These are phyloP conservation scores for Paramecium sonneborni DNA, from an alignment of 73 alveolate species.

Conservation along the genomic window DNA sequence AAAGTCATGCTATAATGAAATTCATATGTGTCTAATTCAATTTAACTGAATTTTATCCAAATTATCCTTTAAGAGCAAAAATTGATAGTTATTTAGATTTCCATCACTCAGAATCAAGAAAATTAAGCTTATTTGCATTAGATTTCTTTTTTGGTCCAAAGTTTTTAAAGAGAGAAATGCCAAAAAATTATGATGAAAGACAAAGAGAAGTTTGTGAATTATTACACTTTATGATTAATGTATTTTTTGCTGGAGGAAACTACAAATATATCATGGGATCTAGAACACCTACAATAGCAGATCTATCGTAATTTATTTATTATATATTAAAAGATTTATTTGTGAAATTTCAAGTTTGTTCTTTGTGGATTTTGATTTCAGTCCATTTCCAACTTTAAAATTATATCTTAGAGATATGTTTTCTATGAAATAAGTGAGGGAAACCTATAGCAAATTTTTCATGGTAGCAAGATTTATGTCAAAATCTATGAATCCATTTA, in stretches of 20 bases:
- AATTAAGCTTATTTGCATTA: not conserved
- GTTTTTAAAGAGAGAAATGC: not conserved
- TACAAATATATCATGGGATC: not conserved
- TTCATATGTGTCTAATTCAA: not conserved
- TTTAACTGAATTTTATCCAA: not conserved
- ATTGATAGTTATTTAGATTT: conserved; percentile 59
- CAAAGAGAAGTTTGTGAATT: not conserved
- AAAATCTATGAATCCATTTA: not conserved
- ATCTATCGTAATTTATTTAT: not conserved
- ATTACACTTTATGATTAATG: not conserved
- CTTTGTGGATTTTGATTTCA: not conserved
- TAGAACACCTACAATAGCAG: not conserved
- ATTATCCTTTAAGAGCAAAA: conserved; percentile 42
- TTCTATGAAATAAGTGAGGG: not conserved
- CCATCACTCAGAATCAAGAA: conserved; percentile 42
- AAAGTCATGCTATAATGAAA: conserved; percentile 59
- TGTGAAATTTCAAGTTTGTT: not conserved
- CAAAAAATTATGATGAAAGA: not conserved
- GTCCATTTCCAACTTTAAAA: not conserved
- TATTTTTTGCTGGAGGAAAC: not conserved
- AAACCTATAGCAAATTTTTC: not conserved
- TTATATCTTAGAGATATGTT: not conserved
- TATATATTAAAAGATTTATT: not conserved
- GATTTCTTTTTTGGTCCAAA: conserved; percentile 29
- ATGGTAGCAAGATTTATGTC: not conserved